A percentile compares a stretch with the other conserved stretches of the same genome.
phyloP scores from a whole-genome alignment of 768 basidiomycete species.

The Agaricus subrufescens region DNA sequence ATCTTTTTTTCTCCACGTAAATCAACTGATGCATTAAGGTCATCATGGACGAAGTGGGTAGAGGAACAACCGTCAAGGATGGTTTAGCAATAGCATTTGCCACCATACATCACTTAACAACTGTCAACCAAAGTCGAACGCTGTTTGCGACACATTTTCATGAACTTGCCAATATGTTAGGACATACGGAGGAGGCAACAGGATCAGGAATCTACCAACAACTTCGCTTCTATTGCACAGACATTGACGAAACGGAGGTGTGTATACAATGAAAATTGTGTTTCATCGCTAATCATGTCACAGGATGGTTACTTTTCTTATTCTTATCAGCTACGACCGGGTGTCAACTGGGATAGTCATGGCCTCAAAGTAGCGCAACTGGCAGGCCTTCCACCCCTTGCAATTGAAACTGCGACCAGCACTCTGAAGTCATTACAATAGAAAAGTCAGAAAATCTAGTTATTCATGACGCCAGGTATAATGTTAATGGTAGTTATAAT shows the following conservation, averaged over 20 bases:
- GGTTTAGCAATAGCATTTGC: constrained; percentile 94
- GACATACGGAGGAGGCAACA: constrained; percentile 41
- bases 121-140: constrained; percentile 71
- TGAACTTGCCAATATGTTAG: constrained; percentile 83
- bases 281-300: neutral
- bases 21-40: constrained; percentile 46
- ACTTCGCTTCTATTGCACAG: constrained; percentile 86
- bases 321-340: constrained; percentile 73
- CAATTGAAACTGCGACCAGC: constrained; percentile 55
- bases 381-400: constrained; percentile 73
- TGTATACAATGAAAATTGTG: constrained; percentile 18
- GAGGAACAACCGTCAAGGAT: constrained; percentile 90
- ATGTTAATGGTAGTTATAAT: neutral
- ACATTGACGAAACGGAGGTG: constrained; percentile 75
- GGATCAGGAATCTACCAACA: constrained; percentile 48
- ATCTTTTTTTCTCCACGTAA: neutral
- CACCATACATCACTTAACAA: constrained; percentile 74
- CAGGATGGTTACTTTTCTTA: constrained; percentile 81
- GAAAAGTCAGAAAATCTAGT: neutral
- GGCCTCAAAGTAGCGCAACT: constrained; percentile 86
- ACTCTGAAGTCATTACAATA: constrained; percentile 38
- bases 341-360: constrained; percentile 88
- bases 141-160: constrained; percentile 99
- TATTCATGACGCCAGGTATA: too few species aligned
- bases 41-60: constrained; percentile 99